Evolutionary conservation across 805 yeast genomes (phyloP).

Genomic region (Cyberlindnera mississippiensis): DNA sequence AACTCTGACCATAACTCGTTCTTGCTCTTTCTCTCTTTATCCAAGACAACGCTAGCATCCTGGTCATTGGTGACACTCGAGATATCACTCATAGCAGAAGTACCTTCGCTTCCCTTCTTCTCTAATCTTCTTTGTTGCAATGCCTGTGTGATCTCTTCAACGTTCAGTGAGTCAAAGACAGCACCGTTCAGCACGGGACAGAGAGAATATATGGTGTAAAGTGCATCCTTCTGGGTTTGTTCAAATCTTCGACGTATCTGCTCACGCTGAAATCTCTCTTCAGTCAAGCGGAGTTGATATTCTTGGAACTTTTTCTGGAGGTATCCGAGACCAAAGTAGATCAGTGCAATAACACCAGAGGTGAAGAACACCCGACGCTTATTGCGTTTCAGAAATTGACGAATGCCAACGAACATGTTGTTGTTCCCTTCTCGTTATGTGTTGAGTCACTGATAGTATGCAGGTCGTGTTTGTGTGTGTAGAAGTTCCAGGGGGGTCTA

Average conservation of each 20-base stretch:
- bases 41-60: constrained; percentile 18
- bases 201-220: constrained; percentile 76
- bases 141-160: constrained; percentile 68
- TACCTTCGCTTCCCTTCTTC: constrained; percentile 19
- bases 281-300: constrained; percentile 47
- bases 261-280: constrained; percentile 58
- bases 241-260: constrained; percentile 78
- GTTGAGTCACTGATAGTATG: background rate
- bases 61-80: constrained; percentile 30
- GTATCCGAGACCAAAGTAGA: constrained; percentile 41
- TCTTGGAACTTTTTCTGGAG: constrained; percentile 43
- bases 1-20: constrained; percentile 80
- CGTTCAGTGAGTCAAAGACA: constrained; percentile 57
- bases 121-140: constrained; percentile 56
- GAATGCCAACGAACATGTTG: constrained; percentile 23
- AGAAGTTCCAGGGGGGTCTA: too few relatives aligned
- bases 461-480: too few relatives aligned
- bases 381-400: constrained; percentile 39
- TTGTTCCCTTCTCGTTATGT: background rate
- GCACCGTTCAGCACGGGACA: constrained; percentile 72
- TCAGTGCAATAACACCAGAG: constrained; percentile 38
- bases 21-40: constrained; percentile 38
- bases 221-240: constrained; percentile 89
- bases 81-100: constrained; percentile 6
- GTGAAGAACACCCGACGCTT: constrained; percentile 34